phyloP scores from a whole-genome alignment of 2,329 filamentous ascomycete genomes.

The Tolypocladium ophioglossoides region DNA sequence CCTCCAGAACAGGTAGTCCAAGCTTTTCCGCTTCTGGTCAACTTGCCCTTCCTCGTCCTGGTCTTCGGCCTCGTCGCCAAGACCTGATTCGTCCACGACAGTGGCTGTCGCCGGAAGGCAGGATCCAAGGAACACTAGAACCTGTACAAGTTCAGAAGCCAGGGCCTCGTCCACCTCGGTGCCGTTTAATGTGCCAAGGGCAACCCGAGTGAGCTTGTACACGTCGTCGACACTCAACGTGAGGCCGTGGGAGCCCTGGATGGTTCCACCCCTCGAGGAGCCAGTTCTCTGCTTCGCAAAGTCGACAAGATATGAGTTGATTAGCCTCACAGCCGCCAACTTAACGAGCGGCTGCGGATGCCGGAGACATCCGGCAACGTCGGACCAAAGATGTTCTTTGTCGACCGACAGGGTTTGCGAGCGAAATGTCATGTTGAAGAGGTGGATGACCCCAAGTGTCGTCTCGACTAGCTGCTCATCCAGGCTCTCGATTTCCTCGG shows the following conservation, averaged over 20 bases:
- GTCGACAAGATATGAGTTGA: conserved; percentile 71
- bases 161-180: conserved; percentile 59
- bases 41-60: conserved; percentile 33
- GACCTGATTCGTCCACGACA: conserved; percentile 27
- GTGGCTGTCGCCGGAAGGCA: conserved; percentile 29
- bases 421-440: conserved; percentile 58
- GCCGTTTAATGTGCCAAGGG: conserved; percentile 46
- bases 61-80: conserved; percentile 32
- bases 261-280: conserved; percentile 40
- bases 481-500: conserved; percentile 39
- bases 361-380: conserved; percentile 57
- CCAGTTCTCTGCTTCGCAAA: conserved; percentile 52
- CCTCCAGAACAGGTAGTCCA: conserved; percentile 70
- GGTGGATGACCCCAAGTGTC: conserved; percentile 57
- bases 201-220: conserved; percentile 41
- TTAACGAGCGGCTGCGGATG: conserved; percentile 68
- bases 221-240: conserved; percentile 55
- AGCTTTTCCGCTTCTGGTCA: conserved; percentile 27
- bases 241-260: conserved; percentile 63
- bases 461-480: conserved; percentile 68
- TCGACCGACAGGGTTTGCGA: conserved; percentile 49
- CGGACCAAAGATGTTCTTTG: conserved; percentile 58
- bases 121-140: conserved; percentile 70
- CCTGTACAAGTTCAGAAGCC: conserved; percentile 68
- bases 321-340: conserved; percentile 61